phyloP scores from a whole-genome alignment of 2,329 filamentous ascomycete species.

The Trichoderma hamatum region DNA sequence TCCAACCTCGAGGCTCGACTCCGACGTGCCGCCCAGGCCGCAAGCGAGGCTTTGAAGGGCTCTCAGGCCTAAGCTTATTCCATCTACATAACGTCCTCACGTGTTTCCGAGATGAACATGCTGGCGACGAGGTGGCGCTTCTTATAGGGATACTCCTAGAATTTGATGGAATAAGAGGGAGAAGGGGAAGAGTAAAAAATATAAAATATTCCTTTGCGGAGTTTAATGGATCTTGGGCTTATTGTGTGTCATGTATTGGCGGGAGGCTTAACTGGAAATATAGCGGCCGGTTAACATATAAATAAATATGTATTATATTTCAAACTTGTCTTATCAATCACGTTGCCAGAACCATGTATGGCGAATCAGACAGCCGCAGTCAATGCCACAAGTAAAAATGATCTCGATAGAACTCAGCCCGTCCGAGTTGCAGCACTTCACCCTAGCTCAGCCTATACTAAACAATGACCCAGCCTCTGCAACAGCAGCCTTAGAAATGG shows the following conservation, averaged over 20 bases:
- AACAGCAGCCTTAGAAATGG: background rate
- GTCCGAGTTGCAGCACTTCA: conserved; percentile 15
- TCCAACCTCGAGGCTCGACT: conserved; percentile 87
- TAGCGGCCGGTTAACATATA: background rate
- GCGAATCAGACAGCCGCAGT: background rate
- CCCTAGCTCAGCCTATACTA: conserved; percentile 4
- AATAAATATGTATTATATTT: too few relatives aligned
- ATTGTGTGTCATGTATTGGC: too few relatives aligned
- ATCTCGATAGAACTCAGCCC: background rate
- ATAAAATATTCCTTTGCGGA: conserved; percentile 22
- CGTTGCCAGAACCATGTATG: background rate
- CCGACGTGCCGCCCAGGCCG: conserved; percentile 73
- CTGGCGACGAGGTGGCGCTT: too few relatives aligned
- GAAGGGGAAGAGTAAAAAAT: background rate
- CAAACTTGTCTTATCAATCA: background rate
- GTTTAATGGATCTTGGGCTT: too few relatives aligned
- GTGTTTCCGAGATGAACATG: too few relatives aligned
- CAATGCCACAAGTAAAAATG: background rate
- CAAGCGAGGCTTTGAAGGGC: conserved; percentile 55
- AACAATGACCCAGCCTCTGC: background rate
- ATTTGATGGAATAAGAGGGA: background rate
- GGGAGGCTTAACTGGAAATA: background rate
- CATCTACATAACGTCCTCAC: conserved; percentile 29
- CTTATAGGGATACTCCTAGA: background rate
- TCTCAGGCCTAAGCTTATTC: conserved; percentile 34